These are phyloP conservation scores for Colletotrichum tamarilloi DNA, from an alignment of 2,329 filamentous ascomycete genomes.

Conservation along the genomic window DNA sequence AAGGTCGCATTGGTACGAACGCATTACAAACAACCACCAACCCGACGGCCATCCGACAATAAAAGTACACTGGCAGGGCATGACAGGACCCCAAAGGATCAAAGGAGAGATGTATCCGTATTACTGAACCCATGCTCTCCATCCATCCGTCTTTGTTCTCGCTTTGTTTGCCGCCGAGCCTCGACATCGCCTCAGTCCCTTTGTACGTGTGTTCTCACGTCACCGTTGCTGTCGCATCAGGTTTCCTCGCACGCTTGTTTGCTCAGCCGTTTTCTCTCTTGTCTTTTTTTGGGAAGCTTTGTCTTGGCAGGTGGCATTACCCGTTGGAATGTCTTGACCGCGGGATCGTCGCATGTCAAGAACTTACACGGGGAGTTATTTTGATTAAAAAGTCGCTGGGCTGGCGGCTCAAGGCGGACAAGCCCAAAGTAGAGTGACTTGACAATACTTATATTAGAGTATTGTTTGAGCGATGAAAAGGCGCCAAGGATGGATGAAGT, in stretches of 20 bases:
- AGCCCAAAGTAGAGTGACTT: constrained; percentile 2
- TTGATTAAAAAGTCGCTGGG: not conserved
- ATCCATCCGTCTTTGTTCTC: constrained; percentile 15
- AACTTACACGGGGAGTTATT: not conserved
- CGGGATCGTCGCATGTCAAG: not conserved
- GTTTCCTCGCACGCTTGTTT: constrained; percentile 15
- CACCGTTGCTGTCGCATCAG: constrained; percentile 21
- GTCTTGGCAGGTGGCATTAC: not conserved
- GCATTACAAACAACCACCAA: constrained; percentile 10
- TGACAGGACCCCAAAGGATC: not conserved
- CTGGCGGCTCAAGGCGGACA: not conserved
- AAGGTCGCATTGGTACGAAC: constrained; percentile 15
- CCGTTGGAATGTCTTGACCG: constrained; percentile 1
- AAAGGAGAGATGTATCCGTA: not conserved
- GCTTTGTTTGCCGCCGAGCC: constrained; percentile 6
- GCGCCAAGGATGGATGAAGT: not conserved
- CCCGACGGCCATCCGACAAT: not conserved
- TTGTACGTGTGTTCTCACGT: constrained; percentile 4
- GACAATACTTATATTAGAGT: not conserved
- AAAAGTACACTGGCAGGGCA: not conserved
- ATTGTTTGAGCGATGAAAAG: too few species aligned
- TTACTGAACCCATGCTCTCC: not conserved
- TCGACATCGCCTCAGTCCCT: constrained; percentile 17
- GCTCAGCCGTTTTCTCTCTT: not conserved
- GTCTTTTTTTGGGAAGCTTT: not conserved